Percentiles rank a stretch among this genome's conserved stretches.
These are phyloP conservation scores for Phytophthora sp. DNA, from an alignment of 352 stramenopile species.

Conservation along the genomic window DNA sequence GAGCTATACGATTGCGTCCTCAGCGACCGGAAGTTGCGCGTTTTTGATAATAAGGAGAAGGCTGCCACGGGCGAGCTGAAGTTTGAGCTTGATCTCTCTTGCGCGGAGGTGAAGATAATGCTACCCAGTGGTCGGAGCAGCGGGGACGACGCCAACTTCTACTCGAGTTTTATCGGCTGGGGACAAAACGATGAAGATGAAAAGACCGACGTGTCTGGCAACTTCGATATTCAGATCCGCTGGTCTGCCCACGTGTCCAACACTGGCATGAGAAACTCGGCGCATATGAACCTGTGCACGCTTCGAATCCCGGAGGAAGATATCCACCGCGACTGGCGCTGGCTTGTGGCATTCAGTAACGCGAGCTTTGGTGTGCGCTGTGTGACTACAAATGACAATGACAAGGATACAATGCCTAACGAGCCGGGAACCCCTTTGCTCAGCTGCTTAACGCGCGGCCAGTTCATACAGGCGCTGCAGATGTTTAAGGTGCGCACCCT, in stretches of 20 bases:
- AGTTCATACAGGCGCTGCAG: constrained; percentile 79
- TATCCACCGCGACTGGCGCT: constrained; percentile 64
- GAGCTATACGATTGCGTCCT: constrained; percentile 46
- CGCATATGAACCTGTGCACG: constrained; percentile 31
- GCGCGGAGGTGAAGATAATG: constrained; percentile 38
- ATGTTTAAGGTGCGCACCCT: constrained; percentile 70
- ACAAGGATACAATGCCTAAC: not conserved
- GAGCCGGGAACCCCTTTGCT: constrained; percentile 40
- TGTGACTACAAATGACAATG: constrained; percentile 20
- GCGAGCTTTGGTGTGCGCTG: constrained; percentile 51
- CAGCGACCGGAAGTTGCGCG: constrained; percentile 34
- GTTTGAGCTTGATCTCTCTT: constrained; percentile 46
- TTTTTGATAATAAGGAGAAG: constrained; percentile 34
- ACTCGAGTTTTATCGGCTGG: constrained; percentile 32
- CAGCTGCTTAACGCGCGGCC: constrained; percentile 65
- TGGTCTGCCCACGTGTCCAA: constrained; percentile 23
- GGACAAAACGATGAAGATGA: constrained; percentile 17
- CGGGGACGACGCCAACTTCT: constrained; percentile 14
- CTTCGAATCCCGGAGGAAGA: constrained; percentile 62
- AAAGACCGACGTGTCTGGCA: constrained; percentile 12
- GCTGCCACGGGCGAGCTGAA: constrained; percentile 12
- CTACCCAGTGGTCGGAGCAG: constrained; percentile 34
- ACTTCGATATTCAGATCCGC: constrained; percentile 43
- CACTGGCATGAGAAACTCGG: not conserved
- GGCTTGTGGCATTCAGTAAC: constrained; percentile 70